Evolutionary conservation across 805 yeast genomes (phyloP), one percentile per base, ranked within the genome.

Genomic region (Saccharomycopsis microspora): DNA sequence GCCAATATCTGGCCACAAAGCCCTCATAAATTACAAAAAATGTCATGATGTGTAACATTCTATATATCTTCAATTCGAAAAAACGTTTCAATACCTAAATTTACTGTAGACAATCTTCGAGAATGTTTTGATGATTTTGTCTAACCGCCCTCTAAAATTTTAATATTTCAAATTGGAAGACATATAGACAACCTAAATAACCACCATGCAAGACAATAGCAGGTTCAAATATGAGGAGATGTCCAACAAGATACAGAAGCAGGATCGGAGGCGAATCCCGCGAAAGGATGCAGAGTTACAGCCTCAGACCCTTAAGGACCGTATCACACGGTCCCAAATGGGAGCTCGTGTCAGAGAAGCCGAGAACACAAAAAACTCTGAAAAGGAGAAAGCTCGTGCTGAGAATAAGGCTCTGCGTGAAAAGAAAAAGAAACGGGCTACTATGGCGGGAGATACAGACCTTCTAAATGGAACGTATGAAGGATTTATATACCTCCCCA

Each of bases 251-350:
- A 90, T 85, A 52, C 69, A 80, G 32, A 66, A 71, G 53, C 75
- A 72, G 52, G 86, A 82, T 59, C 68, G 71, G 51, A 62, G 80
- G 44, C 64, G 77, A 37, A 60, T 75, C 44, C 63, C 59, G 51
- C 64, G 61, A 41, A 59, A 68, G 41, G 67, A 63, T 43, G 69
- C 68, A 42, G 76, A 70, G 45, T 78, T 82, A 3, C 77, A 73
- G 42, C 96, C 96, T 0, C 77, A 77, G 49, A 78, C 94, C 0
- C 66, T 88, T 58, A 74, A 68, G 6, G 95, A 95, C 3, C 76
- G 71, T 50, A 70, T 89, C n/a, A 64, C 78, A 3, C 66, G 75
- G 46, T 67, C 70, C 37, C 94, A 86, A 43, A 76, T 88, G 82
- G 96, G 94, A 0, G 56, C 75, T 2, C 57, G 73, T 40, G 66